Evolutionary conservation across 2,329 filamentous ascomycete species (phyloP).

Genomic region (Penicillium sp.): DNA sequence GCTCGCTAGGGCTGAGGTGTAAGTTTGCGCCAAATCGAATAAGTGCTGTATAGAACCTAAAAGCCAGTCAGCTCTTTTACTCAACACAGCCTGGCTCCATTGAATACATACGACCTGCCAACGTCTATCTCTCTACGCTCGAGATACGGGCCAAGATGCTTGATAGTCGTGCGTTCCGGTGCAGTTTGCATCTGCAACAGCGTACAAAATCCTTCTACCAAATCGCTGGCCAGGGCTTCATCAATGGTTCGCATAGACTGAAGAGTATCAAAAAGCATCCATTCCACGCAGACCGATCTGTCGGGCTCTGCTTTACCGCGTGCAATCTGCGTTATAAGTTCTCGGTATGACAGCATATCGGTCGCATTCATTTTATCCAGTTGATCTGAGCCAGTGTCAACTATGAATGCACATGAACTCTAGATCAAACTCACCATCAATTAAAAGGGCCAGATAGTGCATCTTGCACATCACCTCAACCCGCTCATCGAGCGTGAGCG

Average conservation of each 20-base stretch:
- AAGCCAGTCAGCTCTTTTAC: neutral
- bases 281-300: conserved; percentile 8
- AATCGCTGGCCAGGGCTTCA: conserved; percentile 7
- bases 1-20: conserved; percentile 5
- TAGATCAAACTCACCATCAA: conserved; percentile 13
- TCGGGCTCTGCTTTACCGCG: conserved; percentile 5
- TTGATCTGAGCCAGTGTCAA: conserved; percentile 11
- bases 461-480: conserved; percentile 16
- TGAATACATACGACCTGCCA: conserved; percentile 12
- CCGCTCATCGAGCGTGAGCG: conserved; percentile 13
- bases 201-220: conserved; percentile 17
- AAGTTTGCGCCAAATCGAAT: conserved; percentile 19
- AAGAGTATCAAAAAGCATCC: conserved; percentile 19
- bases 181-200: conserved; percentile 16
- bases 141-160: conserved; percentile 17
- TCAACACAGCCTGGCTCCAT: too few relatives aligned
- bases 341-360: conserved; percentile 15
- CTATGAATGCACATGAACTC: too few relatives aligned
- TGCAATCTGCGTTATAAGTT: conserved; percentile 12
- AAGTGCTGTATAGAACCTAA: conserved; percentile 18
- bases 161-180: conserved; percentile 8
- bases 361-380: conserved; percentile 19
- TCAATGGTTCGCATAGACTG: conserved; percentile 12
- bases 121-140: conserved; percentile 15
- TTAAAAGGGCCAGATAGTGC: conserved; percentile 17